These are phyloP conservation scores for Hortiboletus campestris DNA, from an alignment of 768 basidiomycete species.

Conservation along the genomic window DNA sequence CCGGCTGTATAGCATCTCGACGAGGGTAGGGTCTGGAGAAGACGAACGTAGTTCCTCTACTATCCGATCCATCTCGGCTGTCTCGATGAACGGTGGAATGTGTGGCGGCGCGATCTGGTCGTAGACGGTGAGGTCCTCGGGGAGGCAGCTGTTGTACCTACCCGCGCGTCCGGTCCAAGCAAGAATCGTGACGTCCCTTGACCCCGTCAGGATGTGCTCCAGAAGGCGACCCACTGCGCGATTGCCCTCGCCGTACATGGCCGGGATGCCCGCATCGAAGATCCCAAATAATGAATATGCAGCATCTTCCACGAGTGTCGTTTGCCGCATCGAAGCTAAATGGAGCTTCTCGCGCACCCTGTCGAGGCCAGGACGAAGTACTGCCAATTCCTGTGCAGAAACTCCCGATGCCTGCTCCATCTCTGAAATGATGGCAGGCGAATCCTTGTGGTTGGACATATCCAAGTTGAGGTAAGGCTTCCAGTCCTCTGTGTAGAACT, in stretches of 20 bases:
- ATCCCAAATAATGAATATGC: slow-evolving; percentile 17
- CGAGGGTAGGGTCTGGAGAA: slow-evolving; percentile 24
- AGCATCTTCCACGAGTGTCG: slow-evolving; percentile 9
- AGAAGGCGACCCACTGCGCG: slow-evolving; percentile 12
- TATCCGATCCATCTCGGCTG: not conserved
- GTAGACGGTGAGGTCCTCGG: not conserved
- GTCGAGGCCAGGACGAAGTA: slow-evolving; percentile 8
- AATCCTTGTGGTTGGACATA: slow-evolving; percentile 8
- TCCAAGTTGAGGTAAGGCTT: slow-evolving; percentile 6
- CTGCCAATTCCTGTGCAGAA: not conserved
- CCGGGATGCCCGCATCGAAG: slow-evolving; percentile 6
- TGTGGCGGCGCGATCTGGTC: not conserved
- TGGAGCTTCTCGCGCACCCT: slow-evolving; percentile 18
- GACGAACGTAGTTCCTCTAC: not conserved
- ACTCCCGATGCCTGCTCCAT: not conserved
- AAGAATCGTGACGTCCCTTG: slow-evolving; percentile 6
- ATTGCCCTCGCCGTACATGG: slow-evolving; percentile 14
- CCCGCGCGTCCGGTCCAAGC: slow-evolving; percentile 16
- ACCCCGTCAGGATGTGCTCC: slow-evolving; percentile 14
- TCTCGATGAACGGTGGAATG: not conserved
- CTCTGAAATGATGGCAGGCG: slow-evolving; percentile 1
- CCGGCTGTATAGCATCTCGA: not conserved
- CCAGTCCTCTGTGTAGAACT: slow-evolving; percentile 18
- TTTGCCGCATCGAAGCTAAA: slow-evolving; percentile 8
- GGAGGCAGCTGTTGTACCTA: slow-evolving; percentile 9